phyloP scores from a whole-genome alignment of 2,329 filamentous ascomycete species.

The Beauveria bassiana region DNA sequence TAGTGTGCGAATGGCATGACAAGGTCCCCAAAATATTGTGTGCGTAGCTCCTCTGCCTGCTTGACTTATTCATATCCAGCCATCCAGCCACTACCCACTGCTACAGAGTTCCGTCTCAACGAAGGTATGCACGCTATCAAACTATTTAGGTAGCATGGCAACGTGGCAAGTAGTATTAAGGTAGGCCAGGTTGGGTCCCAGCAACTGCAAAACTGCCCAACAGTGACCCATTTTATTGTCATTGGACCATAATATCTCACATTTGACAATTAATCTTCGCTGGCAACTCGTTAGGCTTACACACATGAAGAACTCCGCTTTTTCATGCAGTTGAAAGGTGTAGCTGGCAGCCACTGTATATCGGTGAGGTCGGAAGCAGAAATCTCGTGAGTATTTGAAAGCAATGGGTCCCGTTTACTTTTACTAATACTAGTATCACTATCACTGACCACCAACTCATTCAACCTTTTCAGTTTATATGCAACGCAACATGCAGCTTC shows the following conservation, averaged over 20 bases:
- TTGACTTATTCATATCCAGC: neutral
- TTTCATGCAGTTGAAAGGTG: conserved; percentile 1
- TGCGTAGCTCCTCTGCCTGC: neutral
- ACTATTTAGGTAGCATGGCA: too few relatives aligned
- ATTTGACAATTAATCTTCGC: neutral
- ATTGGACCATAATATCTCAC: conserved; percentile 6
- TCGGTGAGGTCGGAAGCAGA: neutral
- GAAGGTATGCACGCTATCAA: neutral
- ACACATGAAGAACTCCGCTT: conserved; percentile 8
- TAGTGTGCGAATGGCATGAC: conserved; percentile 1
- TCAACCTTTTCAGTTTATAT: neutral
- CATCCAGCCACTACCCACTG: neutral
- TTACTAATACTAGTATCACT: neutral
- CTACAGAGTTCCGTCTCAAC: neutral
- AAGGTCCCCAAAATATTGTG: neutral
- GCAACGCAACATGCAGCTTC: conserved; percentile 31
- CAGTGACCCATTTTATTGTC: conserved; percentile 2
- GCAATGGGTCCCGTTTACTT: neutral
- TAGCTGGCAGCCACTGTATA: neutral
- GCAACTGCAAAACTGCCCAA: conserved; percentile 9
- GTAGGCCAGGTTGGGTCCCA: neutral
- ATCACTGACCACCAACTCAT: neutral
- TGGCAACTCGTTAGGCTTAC: conserved; percentile 4
- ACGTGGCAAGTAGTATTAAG: too few relatives aligned
- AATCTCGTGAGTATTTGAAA: neutral